These are phyloP conservation scores for Saprolegnia parasitica DNA, from an alignment of 352 stramenopile genomes.

Conservation along the genomic window DNA sequence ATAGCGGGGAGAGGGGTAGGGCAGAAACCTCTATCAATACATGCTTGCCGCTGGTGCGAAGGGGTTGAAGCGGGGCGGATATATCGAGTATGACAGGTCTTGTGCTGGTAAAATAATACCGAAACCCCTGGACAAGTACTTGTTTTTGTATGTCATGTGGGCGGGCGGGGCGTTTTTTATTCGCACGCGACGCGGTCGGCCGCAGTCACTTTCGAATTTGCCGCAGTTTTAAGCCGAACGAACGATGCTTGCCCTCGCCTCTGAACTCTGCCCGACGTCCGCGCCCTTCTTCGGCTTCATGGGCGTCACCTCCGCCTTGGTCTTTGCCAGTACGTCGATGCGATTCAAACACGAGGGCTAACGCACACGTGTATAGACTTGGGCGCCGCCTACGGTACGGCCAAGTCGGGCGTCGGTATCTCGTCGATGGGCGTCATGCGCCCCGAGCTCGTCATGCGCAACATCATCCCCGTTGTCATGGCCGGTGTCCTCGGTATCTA, in stretches of 20 bases:
- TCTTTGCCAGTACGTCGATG: conserved; percentile 85
- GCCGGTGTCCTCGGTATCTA: conserved; percentile 97
- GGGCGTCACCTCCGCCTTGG: conserved; percentile 93
- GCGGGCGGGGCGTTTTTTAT: conserved; percentile 20
- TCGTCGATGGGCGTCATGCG: conserved; percentile 94
- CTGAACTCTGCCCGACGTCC: conserved; percentile 96
- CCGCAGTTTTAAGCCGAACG: neutral
- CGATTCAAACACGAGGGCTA: neutral
- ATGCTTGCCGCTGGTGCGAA: neutral
- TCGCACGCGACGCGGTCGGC: neutral
- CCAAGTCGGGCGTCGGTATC: conserved; percentile 97
- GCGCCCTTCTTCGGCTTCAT: conserved; percentile 99
- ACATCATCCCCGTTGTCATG: conserved; percentile 99
- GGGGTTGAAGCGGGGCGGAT: conserved; percentile 1
- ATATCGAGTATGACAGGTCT: conserved; percentile 19
- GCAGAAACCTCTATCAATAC: neutral
- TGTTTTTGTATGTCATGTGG: conserved; percentile 15
- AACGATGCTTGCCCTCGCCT: conserved; percentile 20
- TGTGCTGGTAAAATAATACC: neutral
- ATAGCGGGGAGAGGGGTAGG: neutral
- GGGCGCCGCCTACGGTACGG: conserved; percentile 95
- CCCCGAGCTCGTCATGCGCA: conserved; percentile 95
- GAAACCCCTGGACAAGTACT: conserved; percentile 18
- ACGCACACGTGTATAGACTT: conserved; percentile 68
- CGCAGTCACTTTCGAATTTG: conserved; percentile 26